A percentile compares a stretch with the other conserved stretches of the same genome.
Conservation (phyloP, 2,329 filamentous ascomycete genomes). For the Pestalotiopsis sp. region DNA sequence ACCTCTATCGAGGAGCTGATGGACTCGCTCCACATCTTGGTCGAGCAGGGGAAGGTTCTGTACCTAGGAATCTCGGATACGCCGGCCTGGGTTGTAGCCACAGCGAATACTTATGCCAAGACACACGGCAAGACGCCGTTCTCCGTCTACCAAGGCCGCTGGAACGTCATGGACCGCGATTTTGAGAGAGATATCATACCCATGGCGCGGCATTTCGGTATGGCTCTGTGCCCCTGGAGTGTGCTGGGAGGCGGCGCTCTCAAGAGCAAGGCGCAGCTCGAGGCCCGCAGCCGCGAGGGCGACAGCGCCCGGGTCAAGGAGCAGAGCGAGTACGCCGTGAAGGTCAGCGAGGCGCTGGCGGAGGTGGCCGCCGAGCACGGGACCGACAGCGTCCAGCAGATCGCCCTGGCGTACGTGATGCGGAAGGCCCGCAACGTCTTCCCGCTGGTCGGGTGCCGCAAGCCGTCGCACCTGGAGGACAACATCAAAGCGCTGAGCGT, state of each 20-base stretch:
- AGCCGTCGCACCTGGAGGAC: slow-evolving; percentile 33
- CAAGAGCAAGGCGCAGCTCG: slow-evolving; percentile 3
- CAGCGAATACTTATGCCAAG: slow-evolving; percentile 15
- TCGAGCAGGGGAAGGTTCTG: slow-evolving; percentile 39
- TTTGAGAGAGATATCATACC: slow-evolving; percentile 19
- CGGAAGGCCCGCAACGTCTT: background rate
- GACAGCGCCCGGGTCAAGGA: background rate
- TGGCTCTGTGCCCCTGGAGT: slow-evolving; percentile 34
- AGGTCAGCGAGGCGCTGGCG: background rate
- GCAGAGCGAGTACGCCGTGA: background rate
- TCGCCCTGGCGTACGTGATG: slow-evolving; percentile 10
- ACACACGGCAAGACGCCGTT: slow-evolving; percentile 16
- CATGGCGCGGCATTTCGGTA: slow-evolving; percentile 19
- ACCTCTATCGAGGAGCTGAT: slow-evolving; percentile 42
- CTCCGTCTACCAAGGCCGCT: slow-evolving; percentile 17
- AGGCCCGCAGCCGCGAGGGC: background rate
- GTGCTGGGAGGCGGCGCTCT: slow-evolving; percentile 1
- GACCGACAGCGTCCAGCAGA: background rate
- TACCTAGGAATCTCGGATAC: slow-evolving; percentile 41
- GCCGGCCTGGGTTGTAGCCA: slow-evolving; percentile 33
- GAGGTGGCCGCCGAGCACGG: background rate
- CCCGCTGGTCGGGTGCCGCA: slow-evolving; percentile 43
- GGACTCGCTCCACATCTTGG: slow-evolving; percentile 40
- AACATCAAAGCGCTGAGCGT: slow-evolving; percentile 79
- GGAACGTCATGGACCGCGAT: slow-evolving; percentile 14